Evolutionary conservation across 2,329 filamentous ascomycete genomes (phyloP).

Genomic region (Mollisia scopiformis): DNA sequence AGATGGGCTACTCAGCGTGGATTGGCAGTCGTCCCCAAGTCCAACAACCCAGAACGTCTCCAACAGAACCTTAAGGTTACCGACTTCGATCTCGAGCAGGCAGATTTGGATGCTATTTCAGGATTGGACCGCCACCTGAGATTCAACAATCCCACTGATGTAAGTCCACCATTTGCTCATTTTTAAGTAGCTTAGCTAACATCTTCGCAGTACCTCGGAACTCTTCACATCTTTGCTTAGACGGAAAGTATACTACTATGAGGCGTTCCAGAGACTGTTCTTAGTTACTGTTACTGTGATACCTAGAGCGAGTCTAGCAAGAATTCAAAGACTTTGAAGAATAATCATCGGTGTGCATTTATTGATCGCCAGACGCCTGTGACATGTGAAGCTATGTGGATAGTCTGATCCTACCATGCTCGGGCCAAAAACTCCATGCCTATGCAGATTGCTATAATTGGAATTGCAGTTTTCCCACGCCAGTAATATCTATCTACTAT

Average conservation of each 20-base stretch:
- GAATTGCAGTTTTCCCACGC: background rate
- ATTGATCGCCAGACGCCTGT: background rate
- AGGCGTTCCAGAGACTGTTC: background rate
- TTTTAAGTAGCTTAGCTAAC: slow-evolving; percentile 7
- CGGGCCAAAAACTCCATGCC: slow-evolving; percentile 20
- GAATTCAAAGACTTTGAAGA: background rate
- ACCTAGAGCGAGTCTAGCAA: slow-evolving; percentile 9
- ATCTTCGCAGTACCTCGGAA: slow-evolving; percentile 46
- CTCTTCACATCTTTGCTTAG: slow-evolving; percentile 56
- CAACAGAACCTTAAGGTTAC: slow-evolving; percentile 69
- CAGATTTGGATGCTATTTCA: slow-evolving; percentile 69
- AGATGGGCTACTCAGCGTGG: slow-evolving; percentile 86
- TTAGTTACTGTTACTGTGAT: slow-evolving; percentile 1
- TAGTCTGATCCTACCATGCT: background rate
- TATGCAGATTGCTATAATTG: slow-evolving; percentile 14
- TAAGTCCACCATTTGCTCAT: slow-evolving; percentile 45
- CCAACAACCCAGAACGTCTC: slow-evolving; percentile 59
- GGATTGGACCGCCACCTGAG: slow-evolving; percentile 67
- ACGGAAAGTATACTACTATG: background rate
- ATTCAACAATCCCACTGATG: slow-evolving; percentile 77
- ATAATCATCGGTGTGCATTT: background rate
- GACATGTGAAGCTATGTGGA: background rate
- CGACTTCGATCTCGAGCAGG: slow-evolving; percentile 65
- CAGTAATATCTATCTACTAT: background rate
- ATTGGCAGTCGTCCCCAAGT: slow-evolving; percentile 83